Evolutionary conservation across 2,329 filamentous ascomycete species (phyloP).

Genomic region (Trematosphaeria pertusa): DNA sequence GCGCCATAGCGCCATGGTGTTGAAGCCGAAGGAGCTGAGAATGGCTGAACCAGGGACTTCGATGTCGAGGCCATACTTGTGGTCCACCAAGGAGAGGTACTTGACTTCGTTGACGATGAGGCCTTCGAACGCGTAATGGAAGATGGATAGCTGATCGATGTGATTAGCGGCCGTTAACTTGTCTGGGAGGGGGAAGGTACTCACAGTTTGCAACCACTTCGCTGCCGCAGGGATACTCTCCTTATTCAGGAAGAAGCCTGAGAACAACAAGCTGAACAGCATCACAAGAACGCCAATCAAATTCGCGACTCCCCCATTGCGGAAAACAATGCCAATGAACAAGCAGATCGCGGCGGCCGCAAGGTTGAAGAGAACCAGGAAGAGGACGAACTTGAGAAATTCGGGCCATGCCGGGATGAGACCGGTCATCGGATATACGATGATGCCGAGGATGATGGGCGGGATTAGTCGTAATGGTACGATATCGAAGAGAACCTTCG

Average conservation of each 20-base stretch:
- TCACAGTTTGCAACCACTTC: slow-evolving; percentile 84
- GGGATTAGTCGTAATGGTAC: slow-evolving; percentile 92
- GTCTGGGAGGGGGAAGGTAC: slow-evolving; percentile 33
- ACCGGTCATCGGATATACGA: slow-evolving; percentile 98
- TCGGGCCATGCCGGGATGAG: slow-evolving; percentile 80
- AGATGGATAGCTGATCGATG: slow-evolving; percentile 77
- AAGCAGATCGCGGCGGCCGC: slow-evolving; percentile 92
- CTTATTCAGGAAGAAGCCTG: slow-evolving; percentile 91
- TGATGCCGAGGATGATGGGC: slow-evolving; percentile 91
- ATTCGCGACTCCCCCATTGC: slow-evolving; percentile 89
- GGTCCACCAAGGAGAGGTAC: slow-evolving; percentile 85
- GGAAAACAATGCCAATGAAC: slow-evolving; percentile 95
- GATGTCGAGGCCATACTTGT: slow-evolving; percentile 96
- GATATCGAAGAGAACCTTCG: slow-evolving; percentile 98
- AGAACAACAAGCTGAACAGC: slow-evolving; percentile 95
- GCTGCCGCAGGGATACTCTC: slow-evolving; percentile 87
- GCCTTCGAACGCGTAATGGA: slow-evolving; percentile 96
- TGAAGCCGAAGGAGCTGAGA: slow-evolving; percentile 91
- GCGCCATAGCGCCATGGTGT: slow-evolving; percentile 83
- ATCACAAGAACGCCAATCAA: slow-evolving; percentile 94
- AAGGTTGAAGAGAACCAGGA: slow-evolving; percentile 94
- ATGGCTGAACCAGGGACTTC: slow-evolving; percentile 95
- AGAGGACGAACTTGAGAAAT: slow-evolving; percentile 90
- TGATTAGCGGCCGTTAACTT: slow-evolving; percentile 13
- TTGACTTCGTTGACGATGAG: slow-evolving; percentile 97